Conservation (phyloP, 345 rosid species). For the Noccaea caerulescens region DNA sequence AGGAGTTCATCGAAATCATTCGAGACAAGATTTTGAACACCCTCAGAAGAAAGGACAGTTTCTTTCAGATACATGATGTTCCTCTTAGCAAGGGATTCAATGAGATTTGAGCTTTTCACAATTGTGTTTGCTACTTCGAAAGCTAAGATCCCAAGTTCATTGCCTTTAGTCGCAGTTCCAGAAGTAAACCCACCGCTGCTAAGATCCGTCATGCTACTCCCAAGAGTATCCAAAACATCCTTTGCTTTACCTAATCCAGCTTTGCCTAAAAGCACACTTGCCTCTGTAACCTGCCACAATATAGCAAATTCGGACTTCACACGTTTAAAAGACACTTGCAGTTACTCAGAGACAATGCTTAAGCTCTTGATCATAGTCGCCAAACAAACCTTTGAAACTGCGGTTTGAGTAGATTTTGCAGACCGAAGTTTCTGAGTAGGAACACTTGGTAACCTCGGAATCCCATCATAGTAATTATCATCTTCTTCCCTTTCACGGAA, state of each 20-base stretch:
- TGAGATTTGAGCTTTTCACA: conserved; percentile 84
- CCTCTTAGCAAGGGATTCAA: conserved; percentile 73
- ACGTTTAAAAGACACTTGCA: conserved; percentile 8
- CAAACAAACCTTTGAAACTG: conserved; percentile 60
- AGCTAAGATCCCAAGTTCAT: conserved; percentile 69
- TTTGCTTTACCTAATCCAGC: conserved; percentile 82
- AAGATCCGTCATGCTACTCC: conserved; percentile 90
- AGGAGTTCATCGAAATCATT: conserved; percentile 75
- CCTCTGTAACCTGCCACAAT: conserved; percentile 66
- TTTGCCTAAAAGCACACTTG: conserved; percentile 70
- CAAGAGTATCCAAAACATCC: conserved; percentile 86
- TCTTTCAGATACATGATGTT: conserved; percentile 65
- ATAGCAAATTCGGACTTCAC: not conserved
- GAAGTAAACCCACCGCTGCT: conserved; percentile 71
- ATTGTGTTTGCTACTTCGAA: conserved; percentile 94
- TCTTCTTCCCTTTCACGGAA: conserved; percentile 41
- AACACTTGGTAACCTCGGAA: conserved; percentile 53
- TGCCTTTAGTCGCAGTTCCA: conserved; percentile 73
- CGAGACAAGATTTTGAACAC: conserved; percentile 77
- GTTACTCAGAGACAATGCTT: conserved; percentile 1
- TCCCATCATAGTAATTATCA: conserved; percentile 69
- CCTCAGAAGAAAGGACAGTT: conserved; percentile 66
- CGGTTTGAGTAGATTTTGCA: conserved; percentile 54
- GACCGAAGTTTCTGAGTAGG: conserved; percentile 54
- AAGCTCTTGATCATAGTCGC: not conserved